These are phyloP conservation scores for Leucaena leucocephala DNA, from an alignment of 306 rosid genomes.

Conservation along the genomic window DNA sequence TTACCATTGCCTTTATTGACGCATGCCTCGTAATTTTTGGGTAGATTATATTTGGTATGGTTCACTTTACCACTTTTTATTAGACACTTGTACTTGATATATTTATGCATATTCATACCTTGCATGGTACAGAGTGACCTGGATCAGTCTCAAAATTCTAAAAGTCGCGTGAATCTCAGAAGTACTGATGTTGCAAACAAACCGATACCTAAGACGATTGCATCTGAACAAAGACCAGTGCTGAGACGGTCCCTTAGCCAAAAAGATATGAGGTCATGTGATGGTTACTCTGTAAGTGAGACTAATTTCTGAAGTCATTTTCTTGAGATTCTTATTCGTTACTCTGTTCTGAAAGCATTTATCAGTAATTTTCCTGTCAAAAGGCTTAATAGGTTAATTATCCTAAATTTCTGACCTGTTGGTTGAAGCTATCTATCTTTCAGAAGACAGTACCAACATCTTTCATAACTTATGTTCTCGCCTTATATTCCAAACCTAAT, in stretches of 20 bases:
- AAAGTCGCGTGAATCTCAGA: conserved; percentile 48
- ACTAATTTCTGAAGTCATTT: conserved; percentile 15
- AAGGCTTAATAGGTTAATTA: background rate
- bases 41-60: conserved; percentile 10
- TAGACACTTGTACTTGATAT: conserved; percentile 5
- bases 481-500: background rate
- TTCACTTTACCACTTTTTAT: conserved; percentile 12
- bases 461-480: conserved; percentile 19
- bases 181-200: conserved; percentile 50
- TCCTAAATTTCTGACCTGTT: conserved; percentile 7
- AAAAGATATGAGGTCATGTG: conserved; percentile 72
- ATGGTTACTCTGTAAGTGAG: conserved; percentile 86
- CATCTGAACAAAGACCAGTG: conserved; percentile 60
- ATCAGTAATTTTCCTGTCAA: conserved; percentile 2
- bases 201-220: conserved; percentile 50
- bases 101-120: conserved; percentile 31
- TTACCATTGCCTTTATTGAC: background rate
- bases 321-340: conserved; percentile 11
- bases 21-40: background rate
- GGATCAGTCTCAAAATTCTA: conserved; percentile 64
- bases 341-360: conserved; percentile 17
- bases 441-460: conserved; percentile 7
- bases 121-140: conserved; percentile 74
- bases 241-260: conserved; percentile 80
- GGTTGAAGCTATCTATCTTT: conserved; percentile 4